These are phyloP conservation scores for Cinchona pubescens DNA, from an alignment of 257 asterid genomes.

Conservation along the genomic window DNA sequence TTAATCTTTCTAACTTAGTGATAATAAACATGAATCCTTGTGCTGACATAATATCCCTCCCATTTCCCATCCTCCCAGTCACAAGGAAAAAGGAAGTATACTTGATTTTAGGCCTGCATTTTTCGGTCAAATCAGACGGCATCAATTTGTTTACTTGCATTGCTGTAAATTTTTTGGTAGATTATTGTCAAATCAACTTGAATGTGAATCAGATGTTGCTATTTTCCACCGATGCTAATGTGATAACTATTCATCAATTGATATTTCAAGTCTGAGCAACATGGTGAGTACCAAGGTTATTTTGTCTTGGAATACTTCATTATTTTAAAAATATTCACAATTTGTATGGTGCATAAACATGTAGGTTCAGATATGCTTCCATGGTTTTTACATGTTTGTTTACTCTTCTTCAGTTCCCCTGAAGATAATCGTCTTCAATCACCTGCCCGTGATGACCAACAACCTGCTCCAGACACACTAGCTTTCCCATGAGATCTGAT, in stretches of 20 bases:
- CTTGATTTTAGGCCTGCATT: not conserved
- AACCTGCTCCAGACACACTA: slow-evolving; percentile 45
- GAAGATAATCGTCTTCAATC: slow-evolving; percentile 46
- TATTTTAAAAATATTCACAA: not conserved
- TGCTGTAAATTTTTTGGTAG: not conserved
- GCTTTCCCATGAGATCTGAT: slow-evolving; percentile 35
- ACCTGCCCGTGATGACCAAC: slow-evolving; percentile 46
- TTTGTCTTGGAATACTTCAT: not conserved
- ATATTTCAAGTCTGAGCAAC: not conserved
- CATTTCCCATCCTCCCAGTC: not conserved
- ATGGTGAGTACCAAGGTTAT: not conserved
- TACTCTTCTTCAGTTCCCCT: slow-evolving; percentile 62
- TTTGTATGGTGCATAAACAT: not conserved
- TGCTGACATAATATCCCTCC: not conserved
- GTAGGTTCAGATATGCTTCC: not conserved
- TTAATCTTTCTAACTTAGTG: not conserved
- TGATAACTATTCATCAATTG: not conserved
- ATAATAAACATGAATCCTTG: not conserved
- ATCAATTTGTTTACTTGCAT: slow-evolving; percentile 1
- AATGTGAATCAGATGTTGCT: not conserved
- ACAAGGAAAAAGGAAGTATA: not conserved
- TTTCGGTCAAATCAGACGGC: not conserved
- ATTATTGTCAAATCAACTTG: not conserved
- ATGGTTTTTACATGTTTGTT: slow-evolving; percentile 10
- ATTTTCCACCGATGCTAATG: not conserved